A percentile compares a stretch with the other conserved stretches of the same genome.
phyloP scores from a whole-genome alignment of 108 stramenopile genomes.

The Pseudonitzschia pungens region DNA sequence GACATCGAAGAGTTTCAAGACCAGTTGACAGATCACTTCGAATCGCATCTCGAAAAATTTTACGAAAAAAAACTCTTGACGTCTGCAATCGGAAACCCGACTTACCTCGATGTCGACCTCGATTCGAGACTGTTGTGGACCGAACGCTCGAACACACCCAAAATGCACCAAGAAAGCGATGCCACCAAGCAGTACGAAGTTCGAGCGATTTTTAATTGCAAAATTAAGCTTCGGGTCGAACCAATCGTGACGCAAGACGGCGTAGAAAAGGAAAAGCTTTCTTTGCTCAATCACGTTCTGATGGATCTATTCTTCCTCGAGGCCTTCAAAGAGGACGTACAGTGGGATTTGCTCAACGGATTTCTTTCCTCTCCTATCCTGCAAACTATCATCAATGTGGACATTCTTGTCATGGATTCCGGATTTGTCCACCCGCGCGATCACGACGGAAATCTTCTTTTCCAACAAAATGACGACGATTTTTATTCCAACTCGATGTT shows the following conservation, averaged over 20 bases:
- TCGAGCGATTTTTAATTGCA: background rate
- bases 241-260: background rate
- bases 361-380: slow-evolving; percentile 16
- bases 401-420: slow-evolving; percentile 19
- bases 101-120: slow-evolving; percentile 6
- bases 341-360: slow-evolving; percentile 22
- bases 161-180: background rate
- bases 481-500: slow-evolving; percentile 2
- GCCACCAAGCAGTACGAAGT: slow-evolving; percentile 21
- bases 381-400: slow-evolving; percentile 15
- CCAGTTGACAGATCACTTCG: background rate
- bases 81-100: background rate
- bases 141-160: background rate
- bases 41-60: slow-evolving; percentile 23
- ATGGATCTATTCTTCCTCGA: slow-evolving; percentile 36
- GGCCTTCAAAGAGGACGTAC: slow-evolving; percentile 31
- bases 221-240: slow-evolving; percentile 7
- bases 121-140: slow-evolving; percentile 16
- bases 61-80: slow-evolving; percentile 20
- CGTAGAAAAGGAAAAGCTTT: background rate
- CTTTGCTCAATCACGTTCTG: slow-evolving; percentile 13
- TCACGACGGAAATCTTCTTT: background rate
- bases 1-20: slow-evolving; percentile 21
- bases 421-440: slow-evolving; percentile 20
- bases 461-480: background rate